phyloP scores from a whole-genome alignment of 2,329 filamentous ascomycete species.

The Cadophora malorum region DNA sequence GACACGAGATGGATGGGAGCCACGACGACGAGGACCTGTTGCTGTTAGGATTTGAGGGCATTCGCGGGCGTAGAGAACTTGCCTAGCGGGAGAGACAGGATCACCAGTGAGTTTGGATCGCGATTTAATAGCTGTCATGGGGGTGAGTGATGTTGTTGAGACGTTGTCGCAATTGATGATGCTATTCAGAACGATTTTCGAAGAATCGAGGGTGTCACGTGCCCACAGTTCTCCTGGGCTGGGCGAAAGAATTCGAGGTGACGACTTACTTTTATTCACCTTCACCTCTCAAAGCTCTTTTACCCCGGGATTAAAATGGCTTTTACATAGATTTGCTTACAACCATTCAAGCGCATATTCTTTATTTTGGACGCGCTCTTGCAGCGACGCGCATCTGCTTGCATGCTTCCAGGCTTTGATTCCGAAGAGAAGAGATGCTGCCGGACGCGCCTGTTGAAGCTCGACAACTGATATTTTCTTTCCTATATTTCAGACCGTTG shows the following conservation, averaged over 20 bases:
- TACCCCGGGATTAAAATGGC: too few species aligned
- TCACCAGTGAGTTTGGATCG: slow-evolving; percentile 17
- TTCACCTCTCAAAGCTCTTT: neutral
- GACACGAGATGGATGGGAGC: slow-evolving; percentile 59
- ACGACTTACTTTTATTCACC: neutral
- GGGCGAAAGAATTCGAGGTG: neutral
- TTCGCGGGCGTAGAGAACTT: slow-evolving; percentile 16
- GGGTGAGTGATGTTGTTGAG: slow-evolving; percentile 23
- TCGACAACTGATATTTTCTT: too few species aligned
- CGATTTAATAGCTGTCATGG: slow-evolving; percentile 29
- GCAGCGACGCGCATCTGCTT: too few species aligned
- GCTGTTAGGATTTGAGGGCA: slow-evolving; percentile 2
- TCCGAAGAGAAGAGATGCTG: too few species aligned
- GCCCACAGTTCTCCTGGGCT: neutral
- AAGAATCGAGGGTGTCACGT: slow-evolving; percentile 32
- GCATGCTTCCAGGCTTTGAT: too few species aligned
- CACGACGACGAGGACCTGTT: slow-evolving; percentile 47
- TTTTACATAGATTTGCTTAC: too few species aligned
- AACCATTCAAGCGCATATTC: too few species aligned
- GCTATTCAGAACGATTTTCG: slow-evolving; percentile 26
- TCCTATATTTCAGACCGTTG: too few species aligned
- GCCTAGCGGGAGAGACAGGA: slow-evolving; percentile 12
- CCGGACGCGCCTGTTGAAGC: too few species aligned
- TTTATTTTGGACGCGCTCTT: too few species aligned
- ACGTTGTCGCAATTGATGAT: slow-evolving; percentile 27